These are phyloP conservation scores for Neodidymelliopsis sp. DNA, from an alignment of 2,329 filamentous ascomycete species.

Conservation along the genomic window DNA sequence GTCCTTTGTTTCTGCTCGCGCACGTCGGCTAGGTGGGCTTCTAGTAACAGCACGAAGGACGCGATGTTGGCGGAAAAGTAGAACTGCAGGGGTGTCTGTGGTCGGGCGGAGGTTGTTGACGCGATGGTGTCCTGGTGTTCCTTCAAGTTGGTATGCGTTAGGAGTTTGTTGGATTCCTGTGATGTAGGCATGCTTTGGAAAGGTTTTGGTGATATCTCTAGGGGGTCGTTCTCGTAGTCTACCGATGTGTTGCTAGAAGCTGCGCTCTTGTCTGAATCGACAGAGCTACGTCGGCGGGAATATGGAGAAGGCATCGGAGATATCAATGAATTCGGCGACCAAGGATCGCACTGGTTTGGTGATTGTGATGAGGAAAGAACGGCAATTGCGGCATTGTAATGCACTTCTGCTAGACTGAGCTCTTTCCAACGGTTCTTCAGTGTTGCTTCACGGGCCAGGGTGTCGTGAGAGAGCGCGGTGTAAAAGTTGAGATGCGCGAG, in stretches of 20 bases:
- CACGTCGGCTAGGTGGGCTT: slow-evolving; percentile 37
- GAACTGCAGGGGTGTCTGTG: slow-evolving; percentile 21
- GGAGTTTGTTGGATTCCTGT: slow-evolving; percentile 17
- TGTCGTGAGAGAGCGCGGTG: slow-evolving; percentile 48
- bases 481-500: slow-evolving; percentile 49
- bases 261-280: slow-evolving; percentile 18
- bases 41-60: slow-evolving; percentile 38
- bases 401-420: slow-evolving; percentile 45
- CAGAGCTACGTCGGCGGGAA: slow-evolving; percentile 1
- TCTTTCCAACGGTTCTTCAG: slow-evolving; percentile 39
- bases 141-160: neutral
- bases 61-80: slow-evolving; percentile 37
- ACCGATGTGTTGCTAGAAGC: slow-evolving; percentile 36
- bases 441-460: slow-evolving; percentile 45
- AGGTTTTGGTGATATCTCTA: slow-evolving; percentile 8
- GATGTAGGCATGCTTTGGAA: too few species aligned
- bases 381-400: slow-evolving; percentile 43
- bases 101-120: slow-evolving; percentile 12
- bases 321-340: slow-evolving; percentile 4
- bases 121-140: slow-evolving; percentile 10
- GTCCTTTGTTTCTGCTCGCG: slow-evolving; percentile 30
- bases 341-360: slow-evolving; percentile 1
- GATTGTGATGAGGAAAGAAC: slow-evolving; percentile 1
- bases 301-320: slow-evolving; percentile 7
- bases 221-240: slow-evolving; percentile 17